Percentiles rank a stretch among this genome's conserved stretches.
Conservation (phyloP, 2,329 filamentous ascomycete genomes). For the Massarina eburnea region DNA sequence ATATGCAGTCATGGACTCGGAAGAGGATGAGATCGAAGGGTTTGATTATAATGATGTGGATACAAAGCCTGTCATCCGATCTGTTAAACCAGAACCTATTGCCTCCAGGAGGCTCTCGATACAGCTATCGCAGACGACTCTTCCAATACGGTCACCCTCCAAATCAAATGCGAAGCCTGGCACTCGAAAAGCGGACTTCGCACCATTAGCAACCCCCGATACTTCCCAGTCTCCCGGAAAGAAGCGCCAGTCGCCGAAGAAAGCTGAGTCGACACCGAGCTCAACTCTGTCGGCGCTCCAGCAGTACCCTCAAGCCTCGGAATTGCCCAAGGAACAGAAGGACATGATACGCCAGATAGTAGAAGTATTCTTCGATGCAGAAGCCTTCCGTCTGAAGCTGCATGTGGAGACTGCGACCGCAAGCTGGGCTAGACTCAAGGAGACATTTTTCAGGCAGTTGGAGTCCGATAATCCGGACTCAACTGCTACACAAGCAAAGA, state of each 20-base stretch:
- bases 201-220: conserved; percentile 20
- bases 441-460: conserved; percentile 27
- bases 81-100: neutral
- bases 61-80: conserved; percentile 8
- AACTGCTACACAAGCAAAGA: conserved; percentile 20
- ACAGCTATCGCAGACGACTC: conserved; percentile 14
- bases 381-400: conserved; percentile 25
- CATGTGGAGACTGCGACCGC: conserved; percentile 25
- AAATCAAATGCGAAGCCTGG: conserved; percentile 22
- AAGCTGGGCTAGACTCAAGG: conserved; percentile 29
- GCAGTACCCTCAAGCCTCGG: conserved; percentile 20
- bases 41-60: conserved; percentile 32
- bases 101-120: conserved; percentile 11
- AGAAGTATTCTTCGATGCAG: conserved; percentile 25
- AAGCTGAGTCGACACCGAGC: conserved; percentile 5
- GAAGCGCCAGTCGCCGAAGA: conserved; percentile 14
- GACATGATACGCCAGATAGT: conserved; percentile 20
- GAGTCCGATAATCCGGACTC: conserved; percentile 23
- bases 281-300: conserved; percentile 4
- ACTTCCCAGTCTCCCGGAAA: conserved; percentile 19
- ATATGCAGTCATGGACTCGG: conserved; percentile 31
- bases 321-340: conserved; percentile 29
- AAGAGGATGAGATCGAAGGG: conserved; percentile 34
- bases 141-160: conserved; percentile 27
- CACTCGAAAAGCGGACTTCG: conserved; percentile 15